A percentile compares a stretch with the other conserved stretches of the same genome.
Conservation (phyloP, 169 alveolate genomes). For the Plasmodium ovale region DNA sequence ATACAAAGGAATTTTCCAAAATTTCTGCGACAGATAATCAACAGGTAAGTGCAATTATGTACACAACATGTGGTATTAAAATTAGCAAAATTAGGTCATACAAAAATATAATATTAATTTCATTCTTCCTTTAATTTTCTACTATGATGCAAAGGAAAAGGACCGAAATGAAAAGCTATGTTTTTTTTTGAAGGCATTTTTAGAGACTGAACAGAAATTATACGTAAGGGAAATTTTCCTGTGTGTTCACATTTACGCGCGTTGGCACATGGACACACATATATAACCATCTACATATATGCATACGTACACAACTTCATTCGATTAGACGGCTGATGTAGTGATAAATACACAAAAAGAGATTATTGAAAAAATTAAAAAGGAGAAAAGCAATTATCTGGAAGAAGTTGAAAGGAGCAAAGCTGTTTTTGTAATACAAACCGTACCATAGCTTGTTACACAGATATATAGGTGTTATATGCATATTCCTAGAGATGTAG, state of each 20-base stretch:
- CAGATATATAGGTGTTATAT: background rate
- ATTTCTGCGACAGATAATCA: background rate
- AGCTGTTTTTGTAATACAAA: constrained; percentile 31
- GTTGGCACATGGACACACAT: background rate
- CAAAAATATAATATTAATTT: too few species aligned
- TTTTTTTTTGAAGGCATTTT: constrained; percentile 57
- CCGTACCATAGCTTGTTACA: background rate
- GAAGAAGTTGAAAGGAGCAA: constrained; percentile 36
- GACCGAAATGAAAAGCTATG: constrained; percentile 23
- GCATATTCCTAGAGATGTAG: background rate
- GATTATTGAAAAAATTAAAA: constrained; percentile 53
- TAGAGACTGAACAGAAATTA: constrained; percentile 65
- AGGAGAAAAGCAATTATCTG: constrained; percentile 36
- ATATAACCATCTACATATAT: background rate
- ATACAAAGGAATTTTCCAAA: background rate
- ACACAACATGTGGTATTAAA: too few species aligned
- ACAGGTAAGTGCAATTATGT: constrained; percentile 19
- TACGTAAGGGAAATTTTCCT: constrained; percentile 41
- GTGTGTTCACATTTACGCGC: too few species aligned
- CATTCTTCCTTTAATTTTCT: background rate
- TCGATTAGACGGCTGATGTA: constrained; percentile 53
- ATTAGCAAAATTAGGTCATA: too few species aligned
- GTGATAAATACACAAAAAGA: constrained; percentile 53
- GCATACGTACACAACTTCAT: background rate
- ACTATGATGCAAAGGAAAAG: constrained; percentile 16